Percentiles rank a stretch among this genome's conserved stretches.
phyloP scores from a whole-genome alignment of 192 early-diverging fungal genomes.

The Irineochytrium annulatum region DNA sequence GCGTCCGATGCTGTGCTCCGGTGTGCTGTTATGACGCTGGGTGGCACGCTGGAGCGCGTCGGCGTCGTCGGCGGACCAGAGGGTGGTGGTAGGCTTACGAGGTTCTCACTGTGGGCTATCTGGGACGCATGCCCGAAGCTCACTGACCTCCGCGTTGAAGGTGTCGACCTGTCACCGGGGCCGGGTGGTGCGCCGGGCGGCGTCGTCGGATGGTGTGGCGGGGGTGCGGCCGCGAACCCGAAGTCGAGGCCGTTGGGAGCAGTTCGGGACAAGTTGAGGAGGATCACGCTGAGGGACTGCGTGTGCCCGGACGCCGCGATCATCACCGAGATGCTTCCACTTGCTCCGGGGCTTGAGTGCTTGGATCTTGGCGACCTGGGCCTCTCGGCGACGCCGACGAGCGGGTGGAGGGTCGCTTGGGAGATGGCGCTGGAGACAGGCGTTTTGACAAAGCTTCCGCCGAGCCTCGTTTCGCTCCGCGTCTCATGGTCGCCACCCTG shows the following conservation, averaged over 20 bases:
- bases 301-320: neutral
- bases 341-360: conserved; percentile 1
- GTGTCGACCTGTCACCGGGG: neutral
- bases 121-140: conserved; percentile 1
- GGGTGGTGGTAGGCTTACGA: neutral
- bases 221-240: neutral
- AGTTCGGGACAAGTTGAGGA: neutral
- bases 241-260: neutral
- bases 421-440: neutral
- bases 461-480: neutral
- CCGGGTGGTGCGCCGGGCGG: neutral
- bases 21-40: neutral
- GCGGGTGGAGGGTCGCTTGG: neutral
- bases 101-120: neutral
- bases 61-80: neutral
- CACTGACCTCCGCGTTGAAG: neutral
- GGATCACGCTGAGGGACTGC: conserved; percentile 3
- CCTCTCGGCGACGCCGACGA: neutral
- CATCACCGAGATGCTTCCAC: neutral
- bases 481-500: conserved; percentile 1
- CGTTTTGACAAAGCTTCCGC: neutral
- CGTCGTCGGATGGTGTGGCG: neutral
- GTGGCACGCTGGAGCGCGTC: neutral
- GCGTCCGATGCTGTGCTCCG: neutral
- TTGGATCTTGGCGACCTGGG: neutral